A percentile compares a stretch with the other conserved stretches of the same genome.
Evolutionary conservation across 441 rosid genomes (phyloP).

Genomic region (Aquilaria agallochum): DNA sequence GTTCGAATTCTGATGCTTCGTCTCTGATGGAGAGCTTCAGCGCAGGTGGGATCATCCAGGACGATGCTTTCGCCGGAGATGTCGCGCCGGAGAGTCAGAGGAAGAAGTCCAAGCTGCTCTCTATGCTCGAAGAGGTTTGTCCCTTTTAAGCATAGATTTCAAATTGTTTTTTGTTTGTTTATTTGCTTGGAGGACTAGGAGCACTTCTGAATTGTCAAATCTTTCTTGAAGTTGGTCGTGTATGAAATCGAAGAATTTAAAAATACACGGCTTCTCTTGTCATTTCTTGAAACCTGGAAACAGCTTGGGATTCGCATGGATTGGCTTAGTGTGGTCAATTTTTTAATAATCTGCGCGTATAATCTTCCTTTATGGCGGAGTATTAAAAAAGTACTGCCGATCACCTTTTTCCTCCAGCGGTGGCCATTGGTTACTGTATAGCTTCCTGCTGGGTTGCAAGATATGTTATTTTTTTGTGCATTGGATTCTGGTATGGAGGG

Average conservation of each 20-base stretch:
- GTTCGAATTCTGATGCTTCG: constrained; percentile 54
- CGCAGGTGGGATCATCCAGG: constrained; percentile 22
- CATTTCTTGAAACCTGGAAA: constrained; percentile 30
- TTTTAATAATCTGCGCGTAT: no score
- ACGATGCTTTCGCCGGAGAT: constrained; percentile 24
- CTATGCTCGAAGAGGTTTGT: constrained; percentile 86
- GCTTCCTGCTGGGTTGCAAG: no score
- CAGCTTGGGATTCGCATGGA: no score
- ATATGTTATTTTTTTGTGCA: no score
- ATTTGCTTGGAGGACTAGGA: neutral
- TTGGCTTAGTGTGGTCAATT: no score
- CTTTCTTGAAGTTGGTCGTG: constrained; percentile 27
- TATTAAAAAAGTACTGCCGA: no score
- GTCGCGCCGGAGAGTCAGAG: constrained; percentile 47
- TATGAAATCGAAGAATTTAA: constrained; percentile 13
- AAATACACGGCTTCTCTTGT: constrained; percentile 25
- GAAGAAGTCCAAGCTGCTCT: constrained; percentile 73
- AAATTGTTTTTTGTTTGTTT: neutral
- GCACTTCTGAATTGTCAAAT: constrained; percentile 9
- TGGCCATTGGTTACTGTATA: no score
- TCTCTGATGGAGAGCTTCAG: constrained; percentile 43
- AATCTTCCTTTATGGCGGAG: no score
- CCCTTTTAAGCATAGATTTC: neutral
- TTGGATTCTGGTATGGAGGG: no score
- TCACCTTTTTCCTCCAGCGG: no score